Conservation (phyloP, 352 stramenopile genomes). For the Phytophthora pistaciae region DNA sequence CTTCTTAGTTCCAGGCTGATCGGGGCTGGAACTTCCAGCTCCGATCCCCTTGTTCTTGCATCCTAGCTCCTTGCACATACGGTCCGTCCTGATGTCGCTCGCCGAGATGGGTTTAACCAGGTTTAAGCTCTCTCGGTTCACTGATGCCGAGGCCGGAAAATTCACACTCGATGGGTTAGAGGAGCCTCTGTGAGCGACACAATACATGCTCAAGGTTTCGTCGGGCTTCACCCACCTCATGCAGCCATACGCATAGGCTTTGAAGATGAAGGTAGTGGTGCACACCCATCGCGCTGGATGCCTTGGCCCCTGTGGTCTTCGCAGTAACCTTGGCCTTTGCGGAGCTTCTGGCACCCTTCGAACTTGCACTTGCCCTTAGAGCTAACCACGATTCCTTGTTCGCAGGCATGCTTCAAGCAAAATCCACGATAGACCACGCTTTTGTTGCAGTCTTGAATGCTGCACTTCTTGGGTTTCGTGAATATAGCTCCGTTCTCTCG, state of each 20-base stretch:
- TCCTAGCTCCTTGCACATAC: not conserved
- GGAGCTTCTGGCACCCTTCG: no score
- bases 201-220: not conserved
- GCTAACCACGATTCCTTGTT: no score
- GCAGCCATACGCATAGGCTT: not conserved
- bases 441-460: not conserved
- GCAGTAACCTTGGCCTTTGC: no score
- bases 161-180: not conserved
- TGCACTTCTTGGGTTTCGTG: not conserved
- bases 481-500: not conserved
- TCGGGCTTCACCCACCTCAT: slow-evolving; percentile 2
- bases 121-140: no score
- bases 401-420: no score
- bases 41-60: not conserved
- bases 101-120: no score
- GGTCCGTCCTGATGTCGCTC: not conserved
- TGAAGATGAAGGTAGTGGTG: no score
- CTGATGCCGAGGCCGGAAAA: no score
- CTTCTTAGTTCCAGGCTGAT: slow-evolving; percentile 2
- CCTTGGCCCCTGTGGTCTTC: no score
- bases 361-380: no score
- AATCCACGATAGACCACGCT: not conserved
- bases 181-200: not conserved
- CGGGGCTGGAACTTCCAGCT: no score
- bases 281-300: no score